Conservation (phyloP, 2,329 filamentous ascomycete species). For the Monosporascus ibericus region DNA sequence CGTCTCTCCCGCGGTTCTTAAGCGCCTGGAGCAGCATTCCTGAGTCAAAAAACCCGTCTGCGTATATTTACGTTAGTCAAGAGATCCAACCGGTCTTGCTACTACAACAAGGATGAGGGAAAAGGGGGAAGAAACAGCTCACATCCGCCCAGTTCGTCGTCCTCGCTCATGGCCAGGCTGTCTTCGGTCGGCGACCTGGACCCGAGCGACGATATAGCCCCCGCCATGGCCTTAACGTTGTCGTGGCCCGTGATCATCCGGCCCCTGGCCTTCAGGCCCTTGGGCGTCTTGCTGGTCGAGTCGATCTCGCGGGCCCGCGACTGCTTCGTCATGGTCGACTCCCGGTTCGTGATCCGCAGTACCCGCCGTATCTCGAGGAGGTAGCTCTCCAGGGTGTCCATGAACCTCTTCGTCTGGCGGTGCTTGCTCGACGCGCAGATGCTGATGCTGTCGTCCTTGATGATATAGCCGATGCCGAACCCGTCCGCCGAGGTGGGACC, state of each 20-base stretch:
- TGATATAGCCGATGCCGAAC: conserved; percentile 97
- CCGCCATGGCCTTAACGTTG: conserved; percentile 26
- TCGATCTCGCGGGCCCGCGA: conserved; percentile 52
- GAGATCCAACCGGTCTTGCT: conserved; percentile 1
- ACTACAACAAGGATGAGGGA: neutral
- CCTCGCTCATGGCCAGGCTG: conserved; percentile 67
- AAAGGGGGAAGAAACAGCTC: conserved; percentile 40
- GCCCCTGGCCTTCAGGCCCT: conserved; percentile 64
- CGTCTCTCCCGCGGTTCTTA: conserved; percentile 58
- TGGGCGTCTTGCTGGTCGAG: conserved; percentile 26
- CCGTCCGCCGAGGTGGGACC: conserved; percentile 90
- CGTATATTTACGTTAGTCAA: conserved; percentile 9
- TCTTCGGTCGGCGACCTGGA: conserved; percentile 61
- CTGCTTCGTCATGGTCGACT: conserved; percentile 34
- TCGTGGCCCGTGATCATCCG: conserved; percentile 60
- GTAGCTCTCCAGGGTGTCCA: conserved; percentile 86
- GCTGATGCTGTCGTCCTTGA: conserved; percentile 86
- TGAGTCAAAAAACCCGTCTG: conserved; percentile 96
- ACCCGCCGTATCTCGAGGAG: conserved; percentile 85
- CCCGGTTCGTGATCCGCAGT: conserved; percentile 58
- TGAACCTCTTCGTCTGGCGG: conserved; percentile 82
- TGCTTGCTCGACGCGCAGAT: conserved; percentile 94
- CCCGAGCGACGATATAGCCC: conserved; percentile 37
- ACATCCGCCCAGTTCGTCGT: conserved; percentile 91
- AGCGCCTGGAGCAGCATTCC: conserved; percentile 89